Conservation (phyloP, 306 rosid species). For the Prunus davidiana region DNA sequence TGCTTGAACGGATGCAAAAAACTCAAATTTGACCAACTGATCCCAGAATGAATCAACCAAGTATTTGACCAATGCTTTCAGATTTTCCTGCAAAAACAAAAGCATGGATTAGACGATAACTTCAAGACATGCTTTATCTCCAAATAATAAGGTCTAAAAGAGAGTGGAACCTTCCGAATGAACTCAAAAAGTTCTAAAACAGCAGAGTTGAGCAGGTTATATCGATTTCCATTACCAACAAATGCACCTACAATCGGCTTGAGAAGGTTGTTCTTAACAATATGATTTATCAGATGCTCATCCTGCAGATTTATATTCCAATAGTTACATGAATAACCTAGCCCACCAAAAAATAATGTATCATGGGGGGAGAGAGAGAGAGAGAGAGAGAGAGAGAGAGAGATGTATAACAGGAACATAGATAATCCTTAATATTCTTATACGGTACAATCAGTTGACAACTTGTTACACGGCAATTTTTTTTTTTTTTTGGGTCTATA, state of each 20-base stretch:
- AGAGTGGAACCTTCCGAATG: constrained; percentile 65
- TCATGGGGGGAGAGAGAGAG: not conserved
- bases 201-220: constrained; percentile 90
- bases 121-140: constrained; percentile 13
- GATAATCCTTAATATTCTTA: not conserved
- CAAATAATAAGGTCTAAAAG: constrained; percentile 11
- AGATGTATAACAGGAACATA: not conserved
- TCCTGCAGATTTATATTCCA: constrained; percentile 58
- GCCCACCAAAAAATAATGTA: not conserved
- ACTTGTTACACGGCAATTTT: no score
- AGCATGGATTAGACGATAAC: constrained; percentile 12
- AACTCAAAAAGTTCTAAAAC: constrained; percentile 86
- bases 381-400: not conserved
- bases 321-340: not conserved
- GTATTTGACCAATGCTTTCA: constrained; percentile 61
- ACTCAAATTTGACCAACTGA: constrained; percentile 72
- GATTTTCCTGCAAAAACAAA: constrained; percentile 61
- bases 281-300: constrained; percentile 75
- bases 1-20: constrained; percentile 53
- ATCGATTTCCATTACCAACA: constrained; percentile 85
- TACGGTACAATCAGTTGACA: not conserved
- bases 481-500: no score
- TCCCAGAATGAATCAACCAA: constrained; percentile 82
- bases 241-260: constrained; percentile 80
- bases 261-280: constrained; percentile 73